phyloP scores from a whole-genome alignment of 805 yeast species.

The Candida sphagnicola region DNA sequence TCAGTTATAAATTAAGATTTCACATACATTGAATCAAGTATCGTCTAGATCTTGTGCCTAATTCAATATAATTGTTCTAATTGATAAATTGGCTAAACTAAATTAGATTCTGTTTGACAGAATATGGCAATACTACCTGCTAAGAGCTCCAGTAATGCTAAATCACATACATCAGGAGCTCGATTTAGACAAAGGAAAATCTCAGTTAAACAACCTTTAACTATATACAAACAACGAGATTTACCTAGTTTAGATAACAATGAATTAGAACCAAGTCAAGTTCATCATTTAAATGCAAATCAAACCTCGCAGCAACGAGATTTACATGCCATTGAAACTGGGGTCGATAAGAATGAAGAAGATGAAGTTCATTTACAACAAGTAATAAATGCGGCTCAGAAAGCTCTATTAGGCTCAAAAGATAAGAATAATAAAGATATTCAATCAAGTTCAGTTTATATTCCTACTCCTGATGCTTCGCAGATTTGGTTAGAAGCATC shows the following conservation, averaged over 20 bases:
- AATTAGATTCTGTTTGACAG: slow-evolving; percentile 4
- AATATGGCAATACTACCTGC: slow-evolving; percentile 40
- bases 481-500: slow-evolving; percentile 73
- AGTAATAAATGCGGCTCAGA: slow-evolving; percentile 77
- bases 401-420: slow-evolving; percentile 45
- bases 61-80: background rate
- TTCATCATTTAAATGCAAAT: slow-evolving; percentile 33
- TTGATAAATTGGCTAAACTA: background rate
- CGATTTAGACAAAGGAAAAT: slow-evolving; percentile 93
- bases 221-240: slow-evolving; percentile 72
- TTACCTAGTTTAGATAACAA: slow-evolving; percentile 66
- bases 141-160: slow-evolving; percentile 22
- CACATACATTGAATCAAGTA: background rate
- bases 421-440: slow-evolving; percentile 2
- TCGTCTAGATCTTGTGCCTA: too few relatives aligned
- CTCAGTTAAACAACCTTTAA: slow-evolving; percentile 83
- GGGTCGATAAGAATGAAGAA: slow-evolving; percentile 97
- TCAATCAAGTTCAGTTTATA: slow-evolving; percentile 53
- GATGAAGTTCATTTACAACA: slow-evolving; percentile 94
- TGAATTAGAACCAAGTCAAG: slow-evolving; percentile 41
- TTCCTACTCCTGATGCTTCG: slow-evolving; percentile 97
- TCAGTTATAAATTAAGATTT: background rate
- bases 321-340: slow-evolving; percentile 86
- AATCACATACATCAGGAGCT: slow-evolving; percentile 45
- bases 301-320: slow-evolving; percentile 81